Base-by-base conservation (phyloP, 148 eudicot genomes). In the Nepenthes mirabilis region DNA sequence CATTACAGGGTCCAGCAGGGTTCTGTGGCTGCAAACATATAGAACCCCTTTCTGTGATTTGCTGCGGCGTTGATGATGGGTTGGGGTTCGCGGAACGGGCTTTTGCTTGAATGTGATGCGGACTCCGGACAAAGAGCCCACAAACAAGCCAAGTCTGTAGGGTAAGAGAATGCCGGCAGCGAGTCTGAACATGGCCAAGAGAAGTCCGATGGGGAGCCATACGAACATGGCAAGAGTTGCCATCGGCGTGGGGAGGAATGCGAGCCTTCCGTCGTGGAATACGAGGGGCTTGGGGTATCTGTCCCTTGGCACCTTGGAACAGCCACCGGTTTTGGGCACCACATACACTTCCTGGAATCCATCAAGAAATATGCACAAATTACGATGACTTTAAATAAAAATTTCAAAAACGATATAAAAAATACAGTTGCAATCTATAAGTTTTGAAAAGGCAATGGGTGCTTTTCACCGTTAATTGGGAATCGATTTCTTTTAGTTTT, bases 251-350 rank as follows among this genome's bases (percentile, higher is more conserved):
- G 97, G 97, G 14, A 83, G 70, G 61, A 85, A 87, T 1, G 94
- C 97, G 40, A 91, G 76, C 57, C 97, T 80, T 2, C 97, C 96
- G 68, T 91, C 96, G 73, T 91, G 97, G 56, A 91, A 91, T 0
- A 91, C 78, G 4, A 91, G 62, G 13, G 90, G 96, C 57, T 88
- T 91, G 58, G 96, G 96, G 72, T 91, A 91, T 61, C 59, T 81
- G 2, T 75, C 76, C 49, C 86, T 79, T 62, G 97, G 86, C 79
- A 91, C 70, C 33, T 60, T 59, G 43, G 77, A 55, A 14, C 33
- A 33, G n/a, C 52, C 43, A 56, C 67, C 67, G 33, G 55, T 67
- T 60, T 60, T 72, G 9, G 1, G 79, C 62, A 91, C 85, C 62
- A 83, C 79, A 72, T 77, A 91, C 33, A 80, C 76, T 72, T 91